Conservation (phyloP, 116 monocot species). For the Cymodocea nodosa region DNA sequence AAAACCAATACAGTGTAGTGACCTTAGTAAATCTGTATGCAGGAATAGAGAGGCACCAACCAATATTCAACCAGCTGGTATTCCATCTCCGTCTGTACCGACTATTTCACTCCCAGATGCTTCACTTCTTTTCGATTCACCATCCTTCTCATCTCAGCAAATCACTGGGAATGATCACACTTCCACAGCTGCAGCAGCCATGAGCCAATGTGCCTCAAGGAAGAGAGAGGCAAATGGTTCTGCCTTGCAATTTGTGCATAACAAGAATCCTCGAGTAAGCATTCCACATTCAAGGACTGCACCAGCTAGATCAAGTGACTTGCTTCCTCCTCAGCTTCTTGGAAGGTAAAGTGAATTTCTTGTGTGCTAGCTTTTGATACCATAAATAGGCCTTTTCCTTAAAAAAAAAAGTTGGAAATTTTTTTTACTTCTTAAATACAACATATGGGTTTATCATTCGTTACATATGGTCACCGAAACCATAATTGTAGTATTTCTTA, state of each 20-base stretch:
- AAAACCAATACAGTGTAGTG: neutral
- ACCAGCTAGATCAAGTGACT: slow-evolving; percentile 16
- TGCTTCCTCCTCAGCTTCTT: slow-evolving; percentile 72
- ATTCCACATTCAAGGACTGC: slow-evolving; percentile 24
- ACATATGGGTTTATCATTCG: too few species aligned
- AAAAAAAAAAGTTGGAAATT: too few species aligned
- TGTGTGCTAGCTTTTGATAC: too few species aligned
- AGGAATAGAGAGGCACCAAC: slow-evolving; percentile 1
- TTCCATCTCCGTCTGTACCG: slow-evolving; percentile 15
- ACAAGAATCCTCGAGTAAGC: slow-evolving; percentile 40
- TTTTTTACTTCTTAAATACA: too few species aligned
- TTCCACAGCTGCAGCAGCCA: slow-evolving; percentile 35
- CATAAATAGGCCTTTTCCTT: too few species aligned
- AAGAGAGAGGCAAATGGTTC: slow-evolving; percentile 78
- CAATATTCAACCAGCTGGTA: slow-evolving; percentile 4
- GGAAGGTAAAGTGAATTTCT: slow-evolving; percentile 40
- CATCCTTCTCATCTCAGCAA: slow-evolving; percentile 27
- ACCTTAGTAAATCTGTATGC: slow-evolving; percentile 1
- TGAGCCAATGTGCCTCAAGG: slow-evolving; percentile 28
- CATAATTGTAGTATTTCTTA: too few species aligned
- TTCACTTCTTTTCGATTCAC: slow-evolving; percentile 37
- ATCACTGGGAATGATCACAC: slow-evolving; percentile 17
- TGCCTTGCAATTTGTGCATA: slow-evolving; percentile 12
- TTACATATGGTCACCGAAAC: too few species aligned
- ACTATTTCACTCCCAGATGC: slow-evolving; percentile 44